Percentiles rank a stretch among this genome's conserved stretches.
These are phyloP conservation scores for Chimonanthus praecox DNA, from an alignment of 164 flowering plant genomes.

Conservation along the genomic window DNA sequence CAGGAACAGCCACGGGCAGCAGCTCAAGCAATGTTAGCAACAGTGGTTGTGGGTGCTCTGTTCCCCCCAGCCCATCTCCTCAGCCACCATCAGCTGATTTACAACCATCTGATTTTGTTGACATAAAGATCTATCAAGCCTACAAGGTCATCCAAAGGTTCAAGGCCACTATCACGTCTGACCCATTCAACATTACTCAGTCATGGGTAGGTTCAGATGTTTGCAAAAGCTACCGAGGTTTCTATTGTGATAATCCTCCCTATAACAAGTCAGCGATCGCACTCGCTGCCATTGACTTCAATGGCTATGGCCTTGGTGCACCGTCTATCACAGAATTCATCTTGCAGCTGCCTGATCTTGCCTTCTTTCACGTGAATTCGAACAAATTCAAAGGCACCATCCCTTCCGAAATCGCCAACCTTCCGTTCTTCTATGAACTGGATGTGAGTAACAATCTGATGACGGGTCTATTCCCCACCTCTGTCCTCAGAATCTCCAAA, in stretches of 20 bases:
- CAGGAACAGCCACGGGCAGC: not conserved
- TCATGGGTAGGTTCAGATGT: constrained; percentile 53
- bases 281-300: constrained; percentile 34
- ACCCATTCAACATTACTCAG: constrained; percentile 34
- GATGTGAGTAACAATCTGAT: constrained; percentile 47
- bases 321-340: constrained; percentile 22
- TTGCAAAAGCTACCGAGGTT: constrained; percentile 50
- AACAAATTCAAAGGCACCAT: constrained; percentile 35
- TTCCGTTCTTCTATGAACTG: constrained; percentile 34
- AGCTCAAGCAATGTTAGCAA: no score
- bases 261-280: constrained; percentile 26
- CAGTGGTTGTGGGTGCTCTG: no score
- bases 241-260: constrained; percentile 46
- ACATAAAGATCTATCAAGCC: constrained; percentile 15
- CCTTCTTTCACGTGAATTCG: constrained; percentile 47
- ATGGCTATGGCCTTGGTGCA: constrained; percentile 24
- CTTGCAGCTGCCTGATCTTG: constrained; percentile 25
- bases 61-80: not conserved
- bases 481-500: constrained; percentile 11
- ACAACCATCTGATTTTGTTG: constrained; percentile 19
- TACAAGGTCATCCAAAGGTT: constrained; percentile 43
- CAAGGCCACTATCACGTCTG: constrained; percentile 38
- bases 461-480: constrained; percentile 28
- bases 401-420: constrained; percentile 16
- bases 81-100: constrained; percentile 11